Evolutionary conservation across 176 grass and related monocot species (phyloP), one percentile per base, ranked within the genome.

Genomic region (Oryza meridionalis): DNA sequence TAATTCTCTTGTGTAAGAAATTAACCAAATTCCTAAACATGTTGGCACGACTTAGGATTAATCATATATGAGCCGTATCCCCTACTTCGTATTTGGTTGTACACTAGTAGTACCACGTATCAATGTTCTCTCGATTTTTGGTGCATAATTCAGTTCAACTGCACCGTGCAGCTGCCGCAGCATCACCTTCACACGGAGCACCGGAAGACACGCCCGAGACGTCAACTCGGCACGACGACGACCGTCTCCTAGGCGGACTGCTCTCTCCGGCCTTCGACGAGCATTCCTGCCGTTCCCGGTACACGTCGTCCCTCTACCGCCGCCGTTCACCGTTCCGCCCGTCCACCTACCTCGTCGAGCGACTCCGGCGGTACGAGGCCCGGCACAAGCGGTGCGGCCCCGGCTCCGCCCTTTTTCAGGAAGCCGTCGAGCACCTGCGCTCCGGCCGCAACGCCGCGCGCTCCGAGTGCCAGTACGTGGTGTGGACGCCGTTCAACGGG

Each of bases 361-460:
- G 63, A 58, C 88, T 97, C 15, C 66, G 88, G 31, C 74, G 89
- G 25, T 94, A 94, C 82, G 94, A 97, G 84, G 77, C 79, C 9
- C 88, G 84, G 47, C 94, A 94, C 76, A 89, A 63, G 79, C 66
- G 35, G 64, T 97, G 94, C 75, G 88, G 86, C 66, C 90, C 94
- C 14, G 27, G 81, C 9, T 68, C 90, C 16, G 26, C 70, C 27
- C 84, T 78, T 38, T 97, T 88, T 80, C 37, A 58, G 32, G 37
- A 76, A 0, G 81, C 95, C 47, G 65, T 97, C 67, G 42, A 89
- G 1, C 86, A 80, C 73, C 82, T 97, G 2, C 87, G 93, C 8
- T 92, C 86, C 25, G 88, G 90, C 9, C 76, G 69, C 69, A 85
- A 84, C 90, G 67, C 46, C 8, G 80, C 80, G 49, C 33, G 15